Evolutionary conservation across 306 rosid species (phyloP).

Genomic region (Morella rubra): DNA sequence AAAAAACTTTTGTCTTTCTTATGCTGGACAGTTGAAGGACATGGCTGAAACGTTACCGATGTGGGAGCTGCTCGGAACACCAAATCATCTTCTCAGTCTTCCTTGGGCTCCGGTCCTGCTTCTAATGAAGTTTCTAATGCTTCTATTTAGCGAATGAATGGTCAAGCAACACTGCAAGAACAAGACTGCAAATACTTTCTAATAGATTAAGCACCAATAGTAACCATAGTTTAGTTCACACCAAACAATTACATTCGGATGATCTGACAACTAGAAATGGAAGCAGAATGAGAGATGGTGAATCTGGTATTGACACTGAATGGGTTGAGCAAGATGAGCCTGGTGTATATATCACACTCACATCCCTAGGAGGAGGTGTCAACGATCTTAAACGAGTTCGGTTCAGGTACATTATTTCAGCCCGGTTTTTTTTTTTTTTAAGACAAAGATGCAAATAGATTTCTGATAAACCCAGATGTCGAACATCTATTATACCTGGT

Average conservation of each 20-base stretch:
- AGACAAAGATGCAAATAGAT: background rate
- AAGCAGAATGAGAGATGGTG: slow-evolving; percentile 77
- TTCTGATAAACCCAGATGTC: background rate
- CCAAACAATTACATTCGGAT: slow-evolving; percentile 71
- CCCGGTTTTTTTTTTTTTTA: background rate
- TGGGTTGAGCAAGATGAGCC: slow-evolving; percentile 68
- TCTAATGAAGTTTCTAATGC: slow-evolving; percentile 56
- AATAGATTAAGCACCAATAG: slow-evolving; percentile 64
- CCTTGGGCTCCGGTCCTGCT: slow-evolving; percentile 61
- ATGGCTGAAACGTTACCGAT: slow-evolving; percentile 98
- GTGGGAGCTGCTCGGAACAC: slow-evolving; percentile 77
- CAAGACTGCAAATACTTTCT: slow-evolving; percentile 63
- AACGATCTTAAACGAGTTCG: slow-evolving; percentile 96
- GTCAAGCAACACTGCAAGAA: slow-evolving; percentile 62
- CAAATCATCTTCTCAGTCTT: slow-evolving; percentile 73
- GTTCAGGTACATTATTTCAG: slow-evolving; percentile 63
- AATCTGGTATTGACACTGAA: slow-evolving; percentile 68
- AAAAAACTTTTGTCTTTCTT: slow-evolving; percentile 14
- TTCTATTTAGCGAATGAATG: slow-evolving; percentile 56
- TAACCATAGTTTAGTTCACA: slow-evolving; percentile 54
- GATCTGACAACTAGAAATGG: slow-evolving; percentile 65
- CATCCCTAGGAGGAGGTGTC: slow-evolving; percentile 85
- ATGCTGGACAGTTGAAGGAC: slow-evolving; percentile 72
- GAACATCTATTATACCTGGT: background rate
- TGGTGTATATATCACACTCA: slow-evolving; percentile 92